phyloP scores from a whole-genome alignment of 2,329 filamentous ascomycete species.

The Fusarium penzigii region DNA sequence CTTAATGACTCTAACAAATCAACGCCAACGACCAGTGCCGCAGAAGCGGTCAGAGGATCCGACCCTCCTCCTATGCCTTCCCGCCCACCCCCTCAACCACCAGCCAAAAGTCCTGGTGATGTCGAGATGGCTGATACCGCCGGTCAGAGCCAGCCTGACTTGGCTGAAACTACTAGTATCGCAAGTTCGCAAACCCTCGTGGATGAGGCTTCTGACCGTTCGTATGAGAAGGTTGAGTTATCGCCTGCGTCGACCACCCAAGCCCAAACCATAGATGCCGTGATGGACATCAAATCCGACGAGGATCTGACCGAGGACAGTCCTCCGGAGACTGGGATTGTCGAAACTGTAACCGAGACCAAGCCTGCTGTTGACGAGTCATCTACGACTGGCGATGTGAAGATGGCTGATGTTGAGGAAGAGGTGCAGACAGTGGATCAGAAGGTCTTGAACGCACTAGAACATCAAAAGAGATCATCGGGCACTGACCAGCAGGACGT shows the following conservation, averaged over 20 bases:
- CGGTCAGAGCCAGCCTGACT: constrained; percentile 32
- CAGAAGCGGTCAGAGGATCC: constrained; percentile 23
- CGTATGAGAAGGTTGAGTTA: constrained; percentile 37
- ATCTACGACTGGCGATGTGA: constrained; percentile 18
- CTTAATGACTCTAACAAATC: no score
- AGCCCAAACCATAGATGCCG: constrained; percentile 26
- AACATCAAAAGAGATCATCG: constrained; percentile 47
- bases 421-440: constrained; percentile 44
- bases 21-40: no score
- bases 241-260: constrained; percentile 10
- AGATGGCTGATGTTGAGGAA: constrained; percentile 34
- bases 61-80: constrained; percentile 52
- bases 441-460: constrained; percentile 47
- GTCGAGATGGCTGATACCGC: constrained; percentile 37
- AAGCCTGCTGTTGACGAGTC: neutral
- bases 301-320: constrained; percentile 13
- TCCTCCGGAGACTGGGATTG: constrained; percentile 1
- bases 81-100: constrained; percentile 45
- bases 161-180: constrained; percentile 45
- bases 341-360: constrained; percentile 7
- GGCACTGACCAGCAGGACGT: constrained; percentile 85
- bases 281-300: constrained; percentile 22
- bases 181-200: constrained; percentile 56
- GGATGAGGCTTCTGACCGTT: constrained; percentile 39
- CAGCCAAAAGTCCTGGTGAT: constrained; percentile 32